phyloP scores from a whole-genome alignment of 495 filamentous ascomycete species.

The Aspergillus diversus region DNA sequence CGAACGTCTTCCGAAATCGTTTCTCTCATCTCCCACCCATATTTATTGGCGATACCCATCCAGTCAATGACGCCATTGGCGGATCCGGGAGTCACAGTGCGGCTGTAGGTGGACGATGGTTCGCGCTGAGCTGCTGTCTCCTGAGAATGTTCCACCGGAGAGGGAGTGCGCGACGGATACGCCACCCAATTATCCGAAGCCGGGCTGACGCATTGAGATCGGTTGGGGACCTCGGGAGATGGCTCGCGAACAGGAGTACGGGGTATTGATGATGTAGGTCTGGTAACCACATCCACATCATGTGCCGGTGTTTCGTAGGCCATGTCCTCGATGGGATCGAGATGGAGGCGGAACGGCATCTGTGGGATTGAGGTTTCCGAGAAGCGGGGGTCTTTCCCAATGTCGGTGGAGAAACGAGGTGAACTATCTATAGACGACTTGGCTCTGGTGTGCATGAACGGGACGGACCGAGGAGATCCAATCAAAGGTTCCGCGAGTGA shows the following conservation, averaged over 20 bases:
- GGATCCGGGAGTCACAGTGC: constrained; percentile 42
- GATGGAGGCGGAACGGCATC: constrained; percentile 33
- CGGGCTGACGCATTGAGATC: constrained; percentile 43
- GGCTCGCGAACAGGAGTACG: constrained; percentile 38
- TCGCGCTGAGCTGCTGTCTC: constrained; percentile 46
- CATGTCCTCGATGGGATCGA: constrained; percentile 32
- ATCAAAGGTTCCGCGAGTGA: constrained; percentile 61
- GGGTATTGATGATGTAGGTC: constrained; percentile 29
- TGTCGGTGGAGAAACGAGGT: constrained; percentile 7
- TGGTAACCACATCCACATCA: constrained; percentile 28
- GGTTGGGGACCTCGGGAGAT: constrained; percentile 28
- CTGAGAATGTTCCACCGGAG: constrained; percentile 36
- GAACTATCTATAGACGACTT: constrained; percentile 54
- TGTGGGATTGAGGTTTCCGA: constrained; percentile 34
- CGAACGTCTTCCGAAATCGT: constrained; percentile 41
- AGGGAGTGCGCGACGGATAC: constrained; percentile 58
- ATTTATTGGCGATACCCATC: constrained; percentile 38
- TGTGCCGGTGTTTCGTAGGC: constrained; percentile 31
- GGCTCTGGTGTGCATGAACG: constrained; percentile 75
- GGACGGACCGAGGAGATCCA: constrained; percentile 61
- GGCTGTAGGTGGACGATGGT: constrained; percentile 50
- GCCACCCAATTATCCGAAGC: constrained; percentile 63
- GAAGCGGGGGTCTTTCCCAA: constrained; percentile 11
- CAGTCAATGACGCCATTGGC: constrained; percentile 41
- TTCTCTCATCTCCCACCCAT: constrained; percentile 36